These are phyloP conservation scores for Scedosporium apiospermum DNA, from an alignment of 2,329 filamentous ascomycete species.

Conservation along the genomic window DNA sequence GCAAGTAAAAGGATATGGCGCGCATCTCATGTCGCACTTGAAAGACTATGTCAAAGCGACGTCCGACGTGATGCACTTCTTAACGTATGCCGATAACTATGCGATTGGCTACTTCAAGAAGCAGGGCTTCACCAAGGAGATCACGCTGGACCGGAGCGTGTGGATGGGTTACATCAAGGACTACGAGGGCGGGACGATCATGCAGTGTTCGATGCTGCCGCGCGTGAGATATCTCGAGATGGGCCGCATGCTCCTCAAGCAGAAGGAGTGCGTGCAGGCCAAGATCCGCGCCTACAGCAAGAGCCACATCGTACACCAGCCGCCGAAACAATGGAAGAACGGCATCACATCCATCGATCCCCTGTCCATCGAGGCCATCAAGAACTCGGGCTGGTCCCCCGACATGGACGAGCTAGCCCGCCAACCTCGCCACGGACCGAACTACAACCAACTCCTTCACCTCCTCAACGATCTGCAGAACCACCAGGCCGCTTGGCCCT, in stretches of 20 bases:
- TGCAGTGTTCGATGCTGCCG: slow-evolving; percentile 98
- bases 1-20: slow-evolving; percentile 97
- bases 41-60: slow-evolving; percentile 98
- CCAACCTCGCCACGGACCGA: slow-evolving; percentile 88
- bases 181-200: slow-evolving; percentile 96
- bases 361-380: slow-evolving; percentile 78
- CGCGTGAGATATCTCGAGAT: slow-evolving; percentile 89
- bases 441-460: slow-evolving; percentile 88
- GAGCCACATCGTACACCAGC: slow-evolving; percentile 76
- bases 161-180: slow-evolving; percentile 99
- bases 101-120: slow-evolving; percentile 99
- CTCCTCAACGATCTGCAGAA: slow-evolving; percentile 94
- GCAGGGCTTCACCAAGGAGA: slow-evolving; percentile 97
- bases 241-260: slow-evolving; percentile 89
- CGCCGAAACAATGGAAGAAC: slow-evolving; percentile 78
- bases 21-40: slow-evolving; percentile 93
- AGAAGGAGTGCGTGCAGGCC: slow-evolving; percentile 89
- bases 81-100: slow-evolving; percentile 98
- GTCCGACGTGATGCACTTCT: slow-evolving; percentile 94
- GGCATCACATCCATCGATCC: slow-evolving; percentile 71
- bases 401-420: slow-evolving; percentile 97
- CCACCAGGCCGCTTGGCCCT: slow-evolving; percentile 87
- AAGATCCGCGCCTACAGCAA: slow-evolving; percentile 91
- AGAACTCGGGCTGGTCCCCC: slow-evolving; percentile 85
- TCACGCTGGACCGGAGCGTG: slow-evolving; percentile 76